A percentile compares a stretch with the other conserved stretches of the same genome.
These are phyloP conservation scores for Fusarium drepaniforme DNA, from an alignment of 2,329 filamentous ascomycete genomes.

Conservation along the genomic window DNA sequence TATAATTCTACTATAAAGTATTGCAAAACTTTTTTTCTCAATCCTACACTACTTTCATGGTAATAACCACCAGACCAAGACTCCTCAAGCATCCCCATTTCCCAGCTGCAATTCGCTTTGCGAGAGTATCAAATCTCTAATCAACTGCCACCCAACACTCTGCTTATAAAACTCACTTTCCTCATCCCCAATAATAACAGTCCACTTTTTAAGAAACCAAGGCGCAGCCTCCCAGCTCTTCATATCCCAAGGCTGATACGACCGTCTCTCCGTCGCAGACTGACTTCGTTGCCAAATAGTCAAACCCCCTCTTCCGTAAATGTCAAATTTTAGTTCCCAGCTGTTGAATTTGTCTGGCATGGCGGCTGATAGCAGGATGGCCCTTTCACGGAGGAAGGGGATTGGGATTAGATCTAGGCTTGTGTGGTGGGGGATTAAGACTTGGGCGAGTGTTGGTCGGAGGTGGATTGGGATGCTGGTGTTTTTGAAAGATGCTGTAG, in stretches of 20 bases:
- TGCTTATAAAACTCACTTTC: conserved; percentile 35
- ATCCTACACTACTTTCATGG: background rate
- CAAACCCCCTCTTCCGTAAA: conserved; percentile 38
- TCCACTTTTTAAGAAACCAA: conserved; percentile 47
- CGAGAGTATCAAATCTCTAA: conserved; percentile 29
- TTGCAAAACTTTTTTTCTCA: background rate
- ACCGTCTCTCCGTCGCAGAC: background rate
- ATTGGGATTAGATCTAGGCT: conserved; percentile 44
- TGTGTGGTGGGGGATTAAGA: conserved; percentile 43
- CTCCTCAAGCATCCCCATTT: background rate
- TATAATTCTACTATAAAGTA: background rate
- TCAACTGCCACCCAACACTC: conserved; percentile 37
- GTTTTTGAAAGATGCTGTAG: background rate
- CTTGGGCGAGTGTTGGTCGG: conserved; percentile 41
- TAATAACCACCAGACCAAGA: background rate
- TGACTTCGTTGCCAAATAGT: conserved; percentile 27
- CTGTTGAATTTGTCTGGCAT: conserved; percentile 37
- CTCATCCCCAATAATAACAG: conserved; percentile 33
- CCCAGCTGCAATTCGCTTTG: background rate
- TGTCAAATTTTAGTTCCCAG: conserved; percentile 44
- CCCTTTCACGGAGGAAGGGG: conserved; percentile 40
- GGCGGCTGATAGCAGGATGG: conserved; percentile 41
- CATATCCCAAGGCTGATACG: conserved; percentile 44
- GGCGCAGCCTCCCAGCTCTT: conserved; percentile 45
- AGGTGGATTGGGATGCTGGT: conserved; percentile 34